These are phyloP conservation scores for Ziziphus jujuba DNA, from an alignment of 306 rosid species.

Conservation along the genomic window DNA sequence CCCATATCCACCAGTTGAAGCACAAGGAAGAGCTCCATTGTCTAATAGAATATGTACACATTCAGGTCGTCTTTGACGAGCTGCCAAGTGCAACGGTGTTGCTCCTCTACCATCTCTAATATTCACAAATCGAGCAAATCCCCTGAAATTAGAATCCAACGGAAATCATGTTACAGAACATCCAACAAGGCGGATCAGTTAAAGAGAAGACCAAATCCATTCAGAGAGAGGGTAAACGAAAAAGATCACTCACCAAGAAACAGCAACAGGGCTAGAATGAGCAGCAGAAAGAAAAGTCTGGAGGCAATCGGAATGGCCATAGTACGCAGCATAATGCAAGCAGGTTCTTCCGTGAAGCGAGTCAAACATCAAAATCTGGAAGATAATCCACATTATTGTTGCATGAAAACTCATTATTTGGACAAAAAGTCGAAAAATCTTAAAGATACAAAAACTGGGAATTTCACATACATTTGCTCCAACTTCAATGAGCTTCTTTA, in stretches of 20 bases:
- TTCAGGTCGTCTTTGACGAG: slow-evolving; percentile 79
- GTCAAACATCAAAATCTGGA: slow-evolving; percentile 91
- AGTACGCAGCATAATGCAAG: slow-evolving; percentile 88
- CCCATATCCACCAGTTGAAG: slow-evolving; percentile 91
- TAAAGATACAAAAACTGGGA: slow-evolving; percentile 9
- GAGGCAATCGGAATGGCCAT: slow-evolving; percentile 85
- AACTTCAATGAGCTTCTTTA: slow-evolving; percentile 69
- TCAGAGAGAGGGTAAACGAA: neutral
- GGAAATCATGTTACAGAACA: slow-evolving; percentile 13
- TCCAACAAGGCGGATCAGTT: neutral
- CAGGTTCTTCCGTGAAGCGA: slow-evolving; percentile 82
- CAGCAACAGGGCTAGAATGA: slow-evolving; percentile 83
- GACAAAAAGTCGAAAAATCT: neutral
- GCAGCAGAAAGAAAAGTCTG: slow-evolving; percentile 80
- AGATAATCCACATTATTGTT: neutral
- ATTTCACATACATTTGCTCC: slow-evolving; percentile 79
- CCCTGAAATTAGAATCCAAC: slow-evolving; percentile 50
- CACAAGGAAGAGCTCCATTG: slow-evolving; percentile 89
- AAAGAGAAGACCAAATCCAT: slow-evolving; percentile 2
- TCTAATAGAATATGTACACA: slow-evolving; percentile 76
- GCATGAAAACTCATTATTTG: neutral
- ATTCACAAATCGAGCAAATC: slow-evolving; percentile 90
- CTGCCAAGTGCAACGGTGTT: slow-evolving; percentile 92
- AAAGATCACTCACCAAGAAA: slow-evolving; percentile 68
- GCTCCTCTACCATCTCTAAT: slow-evolving; percentile 89